Evolutionary conservation across 495 filamentous ascomycete genomes (phyloP), one percentile per base, ranked within the genome.

Genomic region (Aspergillus cristatus): DNA sequence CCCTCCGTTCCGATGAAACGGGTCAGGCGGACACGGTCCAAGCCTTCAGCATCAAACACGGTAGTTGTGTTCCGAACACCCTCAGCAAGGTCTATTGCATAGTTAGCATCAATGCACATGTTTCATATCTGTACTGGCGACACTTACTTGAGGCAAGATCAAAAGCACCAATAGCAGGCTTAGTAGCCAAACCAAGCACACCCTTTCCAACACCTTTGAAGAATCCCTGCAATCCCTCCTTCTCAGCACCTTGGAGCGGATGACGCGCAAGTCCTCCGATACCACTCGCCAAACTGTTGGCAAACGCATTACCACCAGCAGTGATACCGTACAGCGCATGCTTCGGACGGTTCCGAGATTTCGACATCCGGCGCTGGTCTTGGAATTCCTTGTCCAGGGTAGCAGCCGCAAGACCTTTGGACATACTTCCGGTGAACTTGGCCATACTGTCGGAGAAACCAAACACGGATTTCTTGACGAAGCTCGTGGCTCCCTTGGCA

Each of bases 311-410:
- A 28, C 91, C 91, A 32, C 91, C 91, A 14, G 90, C 84, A 2
- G 88, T 94, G 43, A 98, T 89, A 41, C 91, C 91, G 47, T 94
- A 98, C 7, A 98, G 68, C 14, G 91, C 91, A 57, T 98, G 91
- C 62, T 96, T 97, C 1, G 91, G 91, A 28, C 91, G 74, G 57
- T 98, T 98, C 17, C 91, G 78, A 16, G 88, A 83, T 35, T 87
- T 81, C 2, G 89, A 86, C 71, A 96, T 97, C 30, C 91, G 84
- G 33, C 91, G 81, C 47, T 89, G 78, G 57, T 96, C 86, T 58
- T 98, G 91, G 64, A 94, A 98, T 54, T 98, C 90, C 59, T 98
- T 97, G 66, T 98, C 91, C 45, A 98, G 72, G 14, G 89, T 96
- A 0, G 93, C 93, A 22, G 86, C 89, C 10, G 93, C 83, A 33